Percentiles rank a stretch among this genome's conserved stretches.
phyloP scores from a whole-genome alignment of 495 filamentous ascomycete species.

The Daldinia decipiens region DNA sequence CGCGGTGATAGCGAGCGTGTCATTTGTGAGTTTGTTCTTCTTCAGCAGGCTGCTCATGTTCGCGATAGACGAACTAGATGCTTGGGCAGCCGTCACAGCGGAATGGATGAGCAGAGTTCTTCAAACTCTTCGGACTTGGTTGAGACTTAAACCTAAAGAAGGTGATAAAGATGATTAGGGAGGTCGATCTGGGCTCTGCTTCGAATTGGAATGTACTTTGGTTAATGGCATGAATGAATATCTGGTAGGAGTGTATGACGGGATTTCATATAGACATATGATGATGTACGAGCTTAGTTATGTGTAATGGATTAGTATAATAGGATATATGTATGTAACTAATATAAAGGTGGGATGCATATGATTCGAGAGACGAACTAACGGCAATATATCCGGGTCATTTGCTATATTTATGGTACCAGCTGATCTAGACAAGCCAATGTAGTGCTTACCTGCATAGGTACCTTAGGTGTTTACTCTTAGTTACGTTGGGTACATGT shows the following conservation, averaged over 20 bases:
- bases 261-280: not conserved
- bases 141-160: conserved; percentile 26
- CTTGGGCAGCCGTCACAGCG: conserved; percentile 38
- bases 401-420: conserved; percentile 1
- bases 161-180: conserved; percentile 30
- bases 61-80: conserved; percentile 61
- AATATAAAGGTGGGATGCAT: not conserved
- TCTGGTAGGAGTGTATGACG: not conserved
- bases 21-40: conserved; percentile 67
- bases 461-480: too few species aligned
- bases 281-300: not conserved
- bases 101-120: conserved; percentile 25
- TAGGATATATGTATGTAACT: not conserved
- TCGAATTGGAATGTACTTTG: not conserved
- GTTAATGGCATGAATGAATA: not conserved
- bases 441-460: too few species aligned
- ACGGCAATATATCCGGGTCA: not conserved
- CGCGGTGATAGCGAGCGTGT: conserved; percentile 71
- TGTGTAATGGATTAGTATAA: conserved; percentile 1
- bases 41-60: conserved; percentile 61
- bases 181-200: not conserved
- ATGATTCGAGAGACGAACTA: not conserved
- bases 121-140: conserved; percentile 6
- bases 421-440: conserved; percentile 7
- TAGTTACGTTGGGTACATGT: too few species aligned